Base-by-base conservation (phyloP, 371 early-diverging fungal genomes). In the Mucor indicus region DNA sequence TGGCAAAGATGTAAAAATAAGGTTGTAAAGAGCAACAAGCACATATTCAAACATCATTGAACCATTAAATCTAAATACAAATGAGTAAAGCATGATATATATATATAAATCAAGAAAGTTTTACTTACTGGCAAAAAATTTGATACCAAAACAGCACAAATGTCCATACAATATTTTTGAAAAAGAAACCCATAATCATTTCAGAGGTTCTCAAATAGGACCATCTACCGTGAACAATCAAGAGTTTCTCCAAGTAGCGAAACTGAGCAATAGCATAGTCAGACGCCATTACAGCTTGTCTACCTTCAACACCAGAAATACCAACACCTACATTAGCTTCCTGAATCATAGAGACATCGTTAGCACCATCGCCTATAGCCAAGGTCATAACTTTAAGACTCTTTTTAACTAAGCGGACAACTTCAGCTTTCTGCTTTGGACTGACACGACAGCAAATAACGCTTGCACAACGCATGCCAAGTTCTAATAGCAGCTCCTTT, bases 311-410 rank as follows among this genome's bases (percentile, higher is more conserved):
- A 50, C 96, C 96, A 12, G 86, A 82, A 44, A 96, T 93, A 38
- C 96, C 96, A n/a, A 96, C 70, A 22, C 96, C 95, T 1, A 96
- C 81, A 57, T 94, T 84, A 19, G 96, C 90, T 52, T 81, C 87
- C 66, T 90, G 89, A 48, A 96, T 91, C 96, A 96, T 96, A 15
- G 86, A 80, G 7, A 96, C 95, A 67, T 96, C 96, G 63, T 96
- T 96, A 17, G 92, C 93, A 31, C 94, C 90, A 64, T 96, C 93
- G 16, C 96, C 95, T 19, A 93, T 87, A 13, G 93, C 86, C 50
- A 89, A 54, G 1, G 88, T 87, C 84, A 90, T 81, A 6, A 84
- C 86, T 23, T 84, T 80, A 29, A 85, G 66, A 9, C 83, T 78
- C 38, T 69, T 71, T 22, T 71, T 70, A 24, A 75, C 75, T 24